phyloP scores from a whole-genome alignment of 495 filamentous ascomycete genomes.

The Delitschia confertaspora region DNA sequence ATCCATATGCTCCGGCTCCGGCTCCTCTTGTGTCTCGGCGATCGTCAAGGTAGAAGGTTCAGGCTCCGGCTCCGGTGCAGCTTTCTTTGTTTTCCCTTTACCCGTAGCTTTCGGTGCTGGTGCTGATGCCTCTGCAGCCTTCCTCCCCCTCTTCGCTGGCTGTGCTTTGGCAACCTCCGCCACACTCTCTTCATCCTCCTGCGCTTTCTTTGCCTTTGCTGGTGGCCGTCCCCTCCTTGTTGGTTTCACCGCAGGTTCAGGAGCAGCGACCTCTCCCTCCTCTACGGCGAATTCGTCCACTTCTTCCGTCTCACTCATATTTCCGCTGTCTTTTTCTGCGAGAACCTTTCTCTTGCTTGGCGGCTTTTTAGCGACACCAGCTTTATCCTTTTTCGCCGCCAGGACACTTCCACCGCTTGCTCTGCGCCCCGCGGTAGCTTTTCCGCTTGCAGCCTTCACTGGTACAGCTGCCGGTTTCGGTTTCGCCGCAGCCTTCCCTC shows the following conservation, averaged over 20 bases:
- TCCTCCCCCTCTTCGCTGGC: slow-evolving; percentile 22
- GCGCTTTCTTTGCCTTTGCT: slow-evolving; percentile 22
- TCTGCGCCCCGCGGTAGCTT: slow-evolving; percentile 25
- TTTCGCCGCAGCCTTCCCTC: slow-evolving; percentile 16
- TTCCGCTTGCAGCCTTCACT: slow-evolving; percentile 17
- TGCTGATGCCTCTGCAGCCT: slow-evolving; percentile 10
- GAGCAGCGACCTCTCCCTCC: slow-evolving; percentile 29
- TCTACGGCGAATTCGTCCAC: slow-evolving; percentile 40
- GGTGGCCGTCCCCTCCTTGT: slow-evolving; percentile 24
- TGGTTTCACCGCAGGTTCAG: slow-evolving; percentile 33
- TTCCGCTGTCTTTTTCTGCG: slow-evolving; percentile 43
- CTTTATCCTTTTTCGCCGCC: slow-evolving; percentile 20
- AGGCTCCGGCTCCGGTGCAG: slow-evolving; percentile 8
- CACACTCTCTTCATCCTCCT: slow-evolving; percentile 18
- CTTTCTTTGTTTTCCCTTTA: slow-evolving; percentile 11
- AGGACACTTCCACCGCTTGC: slow-evolving; percentile 21
- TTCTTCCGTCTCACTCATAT: slow-evolving; percentile 46
- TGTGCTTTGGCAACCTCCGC: slow-evolving; percentile 28
- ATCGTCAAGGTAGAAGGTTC: slow-evolving; percentile 1
- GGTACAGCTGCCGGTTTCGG: slow-evolving; percentile 17
- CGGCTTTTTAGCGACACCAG: slow-evolving; percentile 27
- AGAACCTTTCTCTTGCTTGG: slow-evolving; percentile 40
- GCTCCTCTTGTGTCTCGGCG: slow-evolving; percentile 11
- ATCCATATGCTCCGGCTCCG: slow-evolving; percentile 19
- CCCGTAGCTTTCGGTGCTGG: slow-evolving; percentile 11